Evolutionary conservation across 345 rosid species (phyloP).

Genomic region (Moringa oleifera): DNA sequence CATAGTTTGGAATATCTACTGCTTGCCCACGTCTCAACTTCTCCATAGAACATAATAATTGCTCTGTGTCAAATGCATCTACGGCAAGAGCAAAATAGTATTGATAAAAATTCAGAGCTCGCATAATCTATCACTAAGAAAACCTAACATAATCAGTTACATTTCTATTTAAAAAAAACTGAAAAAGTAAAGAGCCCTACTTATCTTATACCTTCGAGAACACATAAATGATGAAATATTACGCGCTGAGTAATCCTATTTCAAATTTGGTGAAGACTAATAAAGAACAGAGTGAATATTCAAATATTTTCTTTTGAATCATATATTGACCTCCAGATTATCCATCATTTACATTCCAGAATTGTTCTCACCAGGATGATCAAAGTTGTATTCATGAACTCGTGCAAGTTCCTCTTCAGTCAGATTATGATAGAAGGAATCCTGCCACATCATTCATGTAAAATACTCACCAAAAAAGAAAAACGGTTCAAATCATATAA

Average conservation of each 20-base stretch:
- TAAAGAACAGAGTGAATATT: neutral
- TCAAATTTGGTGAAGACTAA: neutral
- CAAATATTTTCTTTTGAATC: neutral
- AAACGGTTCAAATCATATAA: no score
- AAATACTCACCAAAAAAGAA: slow-evolving; percentile 6
- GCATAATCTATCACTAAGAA: neutral
- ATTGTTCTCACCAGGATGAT: slow-evolving; percentile 90
- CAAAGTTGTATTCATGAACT: slow-evolving; percentile 98
- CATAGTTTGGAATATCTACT: slow-evolving; percentile 91
- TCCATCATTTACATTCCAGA: slow-evolving; percentile 1
- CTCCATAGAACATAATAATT: slow-evolving; percentile 71
- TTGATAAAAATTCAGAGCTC: slow-evolving; percentile 9
- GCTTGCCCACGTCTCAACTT: slow-evolving; percentile 82
- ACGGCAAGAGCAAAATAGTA: slow-evolving; percentile 22
- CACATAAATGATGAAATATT: neutral
- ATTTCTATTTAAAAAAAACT: neutral
- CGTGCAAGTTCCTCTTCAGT: slow-evolving; percentile 75
- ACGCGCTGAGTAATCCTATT: neutral
- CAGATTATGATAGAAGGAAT: slow-evolving; percentile 96
- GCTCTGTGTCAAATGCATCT: slow-evolving; percentile 96
- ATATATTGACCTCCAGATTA: neutral
- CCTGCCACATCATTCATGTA: slow-evolving; percentile 54
- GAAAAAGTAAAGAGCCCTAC: neutral
- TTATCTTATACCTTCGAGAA: no score
- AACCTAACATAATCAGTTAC: neutral